These are phyloP conservation scores for Fusarium cyanostomum DNA, from an alignment of 2,329 filamentous ascomycete genomes.

Conservation along the genomic window DNA sequence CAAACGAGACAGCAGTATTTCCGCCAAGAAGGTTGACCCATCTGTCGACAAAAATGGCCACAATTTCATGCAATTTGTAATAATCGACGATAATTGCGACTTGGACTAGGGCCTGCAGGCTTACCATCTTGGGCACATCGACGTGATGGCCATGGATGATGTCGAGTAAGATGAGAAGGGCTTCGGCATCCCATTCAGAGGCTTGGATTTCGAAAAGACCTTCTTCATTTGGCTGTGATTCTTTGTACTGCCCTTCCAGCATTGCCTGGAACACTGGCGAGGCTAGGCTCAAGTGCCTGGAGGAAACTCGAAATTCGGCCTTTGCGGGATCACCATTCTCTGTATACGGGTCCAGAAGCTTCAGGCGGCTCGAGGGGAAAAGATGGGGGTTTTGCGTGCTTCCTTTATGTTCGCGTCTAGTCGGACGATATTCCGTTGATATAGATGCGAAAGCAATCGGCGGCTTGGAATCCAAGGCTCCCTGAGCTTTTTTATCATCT, in stretches of 20 bases:
- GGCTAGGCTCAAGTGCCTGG: conserved; percentile 21
- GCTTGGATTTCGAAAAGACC: conserved; percentile 18
- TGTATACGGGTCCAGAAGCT: neutral
- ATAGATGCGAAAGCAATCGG: too few species aligned
- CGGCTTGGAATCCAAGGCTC: conserved; percentile 19
- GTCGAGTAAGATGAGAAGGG: conserved; percentile 42
- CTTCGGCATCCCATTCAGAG: conserved; percentile 42
- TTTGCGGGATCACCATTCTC: neutral
- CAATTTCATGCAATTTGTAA: conserved; percentile 42
- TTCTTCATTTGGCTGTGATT: conserved; percentile 1
- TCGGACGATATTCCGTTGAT: too few species aligned
- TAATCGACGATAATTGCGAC: conserved; percentile 46
- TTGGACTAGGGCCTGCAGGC: conserved; percentile 39
- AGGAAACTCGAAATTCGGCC: conserved; percentile 21
- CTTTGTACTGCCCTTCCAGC: conserved; percentile 20
- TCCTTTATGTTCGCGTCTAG: conserved; percentile 1
- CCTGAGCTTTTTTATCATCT: too few species aligned
- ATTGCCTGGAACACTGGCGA: conserved; percentile 30
- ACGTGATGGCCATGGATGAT: conserved; percentile 43
- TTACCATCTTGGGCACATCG: conserved; percentile 32
- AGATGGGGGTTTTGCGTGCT: conserved; percentile 16
- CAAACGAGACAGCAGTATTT: neutral
- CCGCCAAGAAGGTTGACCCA: conserved; percentile 16
- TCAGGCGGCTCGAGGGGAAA: conserved; percentile 17
- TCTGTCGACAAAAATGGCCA: conserved; percentile 25